A percentile compares a stretch with the other conserved stretches of the same genome.
These are phyloP conservation scores for Candida neerlandica DNA, from an alignment of 1,139 yeast genomes.

Conservation along the genomic window DNA sequence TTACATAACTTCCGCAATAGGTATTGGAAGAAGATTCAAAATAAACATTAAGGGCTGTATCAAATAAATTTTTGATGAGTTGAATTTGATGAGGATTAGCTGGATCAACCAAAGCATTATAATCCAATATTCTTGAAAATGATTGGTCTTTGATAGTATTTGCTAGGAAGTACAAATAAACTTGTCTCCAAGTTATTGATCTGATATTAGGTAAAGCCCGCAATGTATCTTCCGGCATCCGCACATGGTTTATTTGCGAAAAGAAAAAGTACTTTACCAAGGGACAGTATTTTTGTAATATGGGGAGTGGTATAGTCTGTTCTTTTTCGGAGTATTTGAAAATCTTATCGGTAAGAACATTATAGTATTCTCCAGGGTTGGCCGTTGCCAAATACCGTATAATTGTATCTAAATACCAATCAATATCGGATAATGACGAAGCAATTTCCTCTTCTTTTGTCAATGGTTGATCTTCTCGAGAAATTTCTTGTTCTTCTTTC, in stretches of 20 bases:
- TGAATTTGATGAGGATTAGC: slow-evolving; percentile 29
- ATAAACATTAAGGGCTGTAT: slow-evolving; percentile 32
- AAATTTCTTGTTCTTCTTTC: slow-evolving; percentile 12
- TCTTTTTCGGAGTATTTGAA: slow-evolving; percentile 35
- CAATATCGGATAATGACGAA: slow-evolving; percentile 32
- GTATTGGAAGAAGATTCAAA: slow-evolving; percentile 25
- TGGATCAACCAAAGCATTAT: slow-evolving; percentile 29
- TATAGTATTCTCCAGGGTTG: slow-evolving; percentile 53
- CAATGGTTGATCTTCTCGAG: slow-evolving; percentile 14
- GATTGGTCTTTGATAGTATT: slow-evolving; percentile 57
- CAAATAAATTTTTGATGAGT: slow-evolving; percentile 36
- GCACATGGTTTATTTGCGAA: slow-evolving; percentile 37
- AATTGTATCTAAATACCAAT: slow-evolving; percentile 45
- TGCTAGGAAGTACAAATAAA: slow-evolving; percentile 53
- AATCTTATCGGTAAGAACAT: slow-evolving; percentile 39
- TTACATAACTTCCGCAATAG: slow-evolving; percentile 29
- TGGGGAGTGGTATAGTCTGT: slow-evolving; percentile 47
- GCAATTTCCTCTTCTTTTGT: slow-evolving; percentile 12
- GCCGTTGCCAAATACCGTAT: slow-evolving; percentile 57
- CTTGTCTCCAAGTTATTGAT: slow-evolving; percentile 56
- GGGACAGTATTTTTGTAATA: slow-evolving; percentile 47
- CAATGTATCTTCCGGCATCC: slow-evolving; percentile 43
- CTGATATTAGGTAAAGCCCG: slow-evolving; percentile 43
- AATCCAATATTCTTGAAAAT: slow-evolving; percentile 58
- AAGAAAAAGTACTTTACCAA: slow-evolving; percentile 53